Evolutionary conservation across 1,284 basidiomycete genomes (phyloP), one percentile per base, ranked within the genome.

Genomic region (Inonotus hispidus): DNA sequence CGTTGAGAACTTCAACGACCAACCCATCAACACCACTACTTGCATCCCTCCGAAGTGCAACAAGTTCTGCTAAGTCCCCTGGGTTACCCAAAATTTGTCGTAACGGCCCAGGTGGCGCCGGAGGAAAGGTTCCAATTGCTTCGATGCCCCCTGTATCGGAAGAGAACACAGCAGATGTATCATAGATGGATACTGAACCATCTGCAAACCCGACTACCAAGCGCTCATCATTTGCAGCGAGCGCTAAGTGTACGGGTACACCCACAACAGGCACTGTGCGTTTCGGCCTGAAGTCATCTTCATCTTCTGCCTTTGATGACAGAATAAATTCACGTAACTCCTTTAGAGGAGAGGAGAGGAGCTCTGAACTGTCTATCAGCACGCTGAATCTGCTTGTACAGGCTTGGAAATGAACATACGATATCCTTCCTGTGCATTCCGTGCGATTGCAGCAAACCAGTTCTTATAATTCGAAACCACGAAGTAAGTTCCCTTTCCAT

Each of bases 41-140:
- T 75, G 77, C 56, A 71, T 73, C 78, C 32, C 80, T 76, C 41
- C 90, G 72, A 19, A 88, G 74, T 6, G 85, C 88, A 4, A 89
- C 74, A 2, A 86, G 69, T 49, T 87, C 82, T 5, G 79, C 75
- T 23, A 84, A 73, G 52, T 80, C 82, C 8, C 82, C 84, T 2
- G 88, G 87, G 72, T 91, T 91, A 0, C 87, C 79, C 3, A 78
- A 67, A 55, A 91, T 78, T 63, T 85, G 81, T 10, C 79, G 73
- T 54, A 83, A 70, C 3, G 79, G 68, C 6, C 77, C 73, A 11
- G 77, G 68, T 0, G 69, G 67, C 8, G 79, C 74, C 5, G 78
- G 71, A 53, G 80, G 72, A 59, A 82, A 79, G 0, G 75, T 72
- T 63, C 81, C 77, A 0, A 82, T 60, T 13, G 85, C 83, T 27